phyloP scores from a whole-genome alignment of 2,329 filamentous ascomycete genomes.

The Fusarium begoniae region DNA sequence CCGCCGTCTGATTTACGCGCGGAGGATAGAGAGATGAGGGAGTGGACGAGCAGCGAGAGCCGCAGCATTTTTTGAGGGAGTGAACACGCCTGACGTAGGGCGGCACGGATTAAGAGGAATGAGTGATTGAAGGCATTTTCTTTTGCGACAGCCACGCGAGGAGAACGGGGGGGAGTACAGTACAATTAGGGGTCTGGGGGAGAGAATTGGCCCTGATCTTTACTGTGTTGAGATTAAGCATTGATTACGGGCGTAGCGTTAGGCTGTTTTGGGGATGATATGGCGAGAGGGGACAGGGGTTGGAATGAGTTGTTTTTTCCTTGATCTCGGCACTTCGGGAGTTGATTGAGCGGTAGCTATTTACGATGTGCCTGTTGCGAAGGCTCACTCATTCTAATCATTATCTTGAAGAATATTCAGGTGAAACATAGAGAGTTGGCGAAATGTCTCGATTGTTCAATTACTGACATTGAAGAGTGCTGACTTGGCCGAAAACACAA shows the following conservation, averaged over 20 bases:
- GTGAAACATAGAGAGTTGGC: not conserved
- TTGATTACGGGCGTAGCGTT: not conserved
- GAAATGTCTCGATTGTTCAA: too few relatives aligned
- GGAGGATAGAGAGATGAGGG: slow-evolving; percentile 1
- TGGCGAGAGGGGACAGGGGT: slow-evolving; percentile 19
- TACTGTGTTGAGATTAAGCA: not conserved
- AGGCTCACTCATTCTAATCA: too few relatives aligned
- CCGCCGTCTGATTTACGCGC: slow-evolving; percentile 14
- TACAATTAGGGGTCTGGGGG: slow-evolving; percentile 17
- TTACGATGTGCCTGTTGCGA: rapidly evolving
- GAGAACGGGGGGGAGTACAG: not conserved
- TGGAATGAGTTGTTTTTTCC: not conserved
- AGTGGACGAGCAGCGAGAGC: slow-evolving; percentile 17
- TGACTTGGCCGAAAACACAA: not conserved
- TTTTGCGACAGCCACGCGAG: slow-evolving; percentile 26
- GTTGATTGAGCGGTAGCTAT: not conserved
- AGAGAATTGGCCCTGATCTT: slow-evolving; percentile 4
- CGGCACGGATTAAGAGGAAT: slow-evolving; percentile 4
- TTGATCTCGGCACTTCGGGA: not conserved
- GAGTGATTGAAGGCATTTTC: slow-evolving; percentile 31
- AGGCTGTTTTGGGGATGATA: slow-evolving; percentile 22
- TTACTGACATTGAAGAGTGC: too few relatives aligned
- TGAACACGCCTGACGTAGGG: slow-evolving; percentile 9
- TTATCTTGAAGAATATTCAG: rapidly evolving
- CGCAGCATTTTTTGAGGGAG: slow-evolving; percentile 16